Evolutionary conservation across 805 yeast genomes (phyloP).

Genomic region (Yarrowia sp.): DNA sequence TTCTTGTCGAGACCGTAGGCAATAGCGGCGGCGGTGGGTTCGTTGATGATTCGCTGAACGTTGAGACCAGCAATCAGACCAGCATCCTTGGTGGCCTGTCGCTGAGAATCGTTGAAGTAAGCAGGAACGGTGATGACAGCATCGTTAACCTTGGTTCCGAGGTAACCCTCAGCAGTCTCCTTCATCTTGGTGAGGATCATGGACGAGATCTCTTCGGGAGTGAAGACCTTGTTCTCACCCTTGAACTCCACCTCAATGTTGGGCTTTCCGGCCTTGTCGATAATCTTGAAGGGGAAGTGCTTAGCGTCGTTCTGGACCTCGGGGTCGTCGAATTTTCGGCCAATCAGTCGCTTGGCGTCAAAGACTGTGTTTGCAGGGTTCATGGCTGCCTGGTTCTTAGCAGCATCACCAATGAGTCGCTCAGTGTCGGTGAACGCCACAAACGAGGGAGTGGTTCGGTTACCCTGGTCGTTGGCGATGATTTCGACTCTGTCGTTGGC

Average conservation of each 20-base stretch:
- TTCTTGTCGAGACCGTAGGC: conserved; percentile 1
- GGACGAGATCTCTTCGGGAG: background rate
- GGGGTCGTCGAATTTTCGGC: background rate
- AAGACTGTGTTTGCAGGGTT: conserved; percentile 2
- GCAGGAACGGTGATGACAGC: background rate
- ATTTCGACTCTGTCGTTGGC: conserved; percentile 4
- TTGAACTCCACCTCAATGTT: background rate
- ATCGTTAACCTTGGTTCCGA: conserved; percentile 4
- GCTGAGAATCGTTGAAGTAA: conserved; percentile 1
- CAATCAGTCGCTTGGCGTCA: conserved; percentile 11
- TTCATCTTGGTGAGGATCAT: background rate
- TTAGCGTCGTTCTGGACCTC: conserved; percentile 6
- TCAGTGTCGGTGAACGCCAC: background rate
- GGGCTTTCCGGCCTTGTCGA: conserved; percentile 4
- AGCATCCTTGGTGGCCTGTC: background rate
- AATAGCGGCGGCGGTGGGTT: background rate
- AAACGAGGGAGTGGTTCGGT: background rate
- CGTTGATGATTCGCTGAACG: background rate
- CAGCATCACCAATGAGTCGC: conserved; percentile 6
- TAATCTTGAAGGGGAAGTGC: conserved; percentile 4
- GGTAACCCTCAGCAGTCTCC: conserved; percentile 1
- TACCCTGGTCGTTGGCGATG: conserved; percentile 4
- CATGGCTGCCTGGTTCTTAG: conserved; percentile 4
- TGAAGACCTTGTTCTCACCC: conserved; percentile 1
- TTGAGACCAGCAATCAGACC: conserved; percentile 1